Conservation (phyloP, 768 basidiomycete species). For the Leccinum pellstonianum region DNA sequence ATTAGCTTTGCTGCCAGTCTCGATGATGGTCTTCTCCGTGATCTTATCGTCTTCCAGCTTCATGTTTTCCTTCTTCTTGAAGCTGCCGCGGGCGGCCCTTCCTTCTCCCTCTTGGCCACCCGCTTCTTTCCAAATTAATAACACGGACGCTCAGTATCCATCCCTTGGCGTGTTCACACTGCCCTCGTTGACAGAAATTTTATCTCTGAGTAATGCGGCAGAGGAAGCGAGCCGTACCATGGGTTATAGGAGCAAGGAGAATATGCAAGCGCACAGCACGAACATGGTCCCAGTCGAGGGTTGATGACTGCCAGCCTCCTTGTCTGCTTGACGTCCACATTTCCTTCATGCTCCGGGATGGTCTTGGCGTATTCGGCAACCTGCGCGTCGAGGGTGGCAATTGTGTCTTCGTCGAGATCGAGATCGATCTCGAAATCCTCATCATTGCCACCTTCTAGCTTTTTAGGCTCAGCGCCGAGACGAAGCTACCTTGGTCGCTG, state of each 20-base stretch:
- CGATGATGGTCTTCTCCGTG: slow-evolving; percentile 61
- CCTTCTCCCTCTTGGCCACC: slow-evolving; percentile 80
- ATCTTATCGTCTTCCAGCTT: slow-evolving; percentile 50
- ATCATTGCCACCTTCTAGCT: slow-evolving; percentile 18
- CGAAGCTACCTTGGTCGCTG: slow-evolving; percentile 46
- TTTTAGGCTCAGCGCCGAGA: slow-evolving; percentile 45
- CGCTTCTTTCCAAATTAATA: slow-evolving; percentile 86
- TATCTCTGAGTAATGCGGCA: slow-evolving; percentile 22
- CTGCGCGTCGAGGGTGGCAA: slow-evolving; percentile 72
- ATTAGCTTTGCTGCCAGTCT: slow-evolving; percentile 58
- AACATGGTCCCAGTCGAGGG: too few species aligned
- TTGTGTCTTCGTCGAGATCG: slow-evolving; percentile 75
- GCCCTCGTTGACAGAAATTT: slow-evolving; percentile 9
- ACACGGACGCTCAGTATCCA: slow-evolving; percentile 70
- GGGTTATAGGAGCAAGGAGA: too few species aligned
- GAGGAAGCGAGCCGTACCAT: slow-evolving; percentile 44
- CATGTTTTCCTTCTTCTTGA: slow-evolving; percentile 52
- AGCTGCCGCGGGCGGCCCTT: slow-evolving; percentile 85
- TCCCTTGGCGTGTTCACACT: slow-evolving; percentile 45
- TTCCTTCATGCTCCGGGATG: too few species aligned
- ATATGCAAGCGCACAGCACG: too few species aligned
- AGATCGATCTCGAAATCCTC: slow-evolving; percentile 68
- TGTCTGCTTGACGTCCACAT: too few species aligned
- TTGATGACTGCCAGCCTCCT: too few species aligned
- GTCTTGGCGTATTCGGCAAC: slow-evolving; percentile 29